phyloP scores from a whole-genome alignment of 257 asterid genomes.

The Fraxinus anomala region DNA sequence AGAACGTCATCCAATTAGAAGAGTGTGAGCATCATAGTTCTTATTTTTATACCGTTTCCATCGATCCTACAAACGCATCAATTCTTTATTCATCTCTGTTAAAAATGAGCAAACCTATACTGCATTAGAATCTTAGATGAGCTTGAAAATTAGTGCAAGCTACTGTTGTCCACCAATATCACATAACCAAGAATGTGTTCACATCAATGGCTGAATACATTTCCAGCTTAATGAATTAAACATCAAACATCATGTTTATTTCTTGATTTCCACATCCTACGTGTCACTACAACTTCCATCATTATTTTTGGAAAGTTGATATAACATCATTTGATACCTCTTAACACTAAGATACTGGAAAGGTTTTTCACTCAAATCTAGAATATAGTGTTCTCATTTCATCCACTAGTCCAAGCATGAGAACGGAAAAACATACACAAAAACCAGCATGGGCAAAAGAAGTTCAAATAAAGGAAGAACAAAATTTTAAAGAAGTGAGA shows the following conservation, averaged over 20 bases:
- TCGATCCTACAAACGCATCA: background rate
- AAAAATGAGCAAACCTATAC: background rate
- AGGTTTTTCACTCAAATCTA: slow-evolving; percentile 2
- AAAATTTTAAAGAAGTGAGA: background rate
- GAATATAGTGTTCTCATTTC: slow-evolving; percentile 10
- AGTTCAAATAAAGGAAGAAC: slow-evolving; percentile 1
- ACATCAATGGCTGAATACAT: background rate
- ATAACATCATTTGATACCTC: background rate
- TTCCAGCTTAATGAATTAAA: slow-evolving; percentile 4
- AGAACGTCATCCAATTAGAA: too few species aligned
- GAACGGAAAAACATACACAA: slow-evolving; percentile 11
- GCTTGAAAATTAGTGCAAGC: background rate
- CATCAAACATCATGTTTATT: slow-evolving; percentile 5
- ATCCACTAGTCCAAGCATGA: slow-evolving; percentile 5
- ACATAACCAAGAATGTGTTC: background rate
- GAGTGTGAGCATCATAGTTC: background rate
- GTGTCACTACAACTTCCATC: slow-evolving; percentile 3
- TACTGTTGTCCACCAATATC: background rate
- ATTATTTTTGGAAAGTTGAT: background rate
- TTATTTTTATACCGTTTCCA: background rate
- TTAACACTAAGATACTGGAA: background rate
- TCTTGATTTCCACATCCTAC: background rate
- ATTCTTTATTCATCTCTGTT: background rate
- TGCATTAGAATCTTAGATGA: background rate
- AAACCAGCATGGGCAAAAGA: slow-evolving; percentile 8